Conservation (phyloP, 2,329 filamentous ascomycete genomes). For the Microsporum canis region DNA sequence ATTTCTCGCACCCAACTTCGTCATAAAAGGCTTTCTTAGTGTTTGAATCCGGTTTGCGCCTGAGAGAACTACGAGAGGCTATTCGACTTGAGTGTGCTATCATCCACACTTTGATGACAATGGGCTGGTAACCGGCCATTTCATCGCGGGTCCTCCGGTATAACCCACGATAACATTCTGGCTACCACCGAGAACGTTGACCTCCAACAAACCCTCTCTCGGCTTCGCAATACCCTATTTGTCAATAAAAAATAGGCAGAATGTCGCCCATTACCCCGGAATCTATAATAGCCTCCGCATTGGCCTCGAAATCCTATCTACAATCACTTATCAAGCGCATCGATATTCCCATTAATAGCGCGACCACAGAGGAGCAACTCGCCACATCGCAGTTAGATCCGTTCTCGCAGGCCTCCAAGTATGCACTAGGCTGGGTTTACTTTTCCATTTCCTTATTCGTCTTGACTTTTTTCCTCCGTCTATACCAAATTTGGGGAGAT, state of each 20-base stretch:
- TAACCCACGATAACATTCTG: background rate
- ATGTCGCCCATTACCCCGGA: background rate
- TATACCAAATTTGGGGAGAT: conserved; percentile 87
- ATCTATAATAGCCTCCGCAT: background rate
- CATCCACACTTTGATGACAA: background rate
- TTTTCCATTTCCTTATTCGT: conserved; percentile 65
- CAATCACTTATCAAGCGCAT: conserved; percentile 38
- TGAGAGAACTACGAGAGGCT: background rate
- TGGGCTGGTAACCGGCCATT: background rate
- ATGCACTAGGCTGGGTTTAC: conserved; percentile 78
- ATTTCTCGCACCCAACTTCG: background rate
- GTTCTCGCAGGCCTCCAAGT: conserved; percentile 72
- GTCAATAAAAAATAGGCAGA: background rate
- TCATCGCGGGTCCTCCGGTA: background rate
- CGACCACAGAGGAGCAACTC: conserved; percentile 44
- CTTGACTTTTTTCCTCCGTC: conserved; percentile 55
- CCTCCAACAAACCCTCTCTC: background rate
- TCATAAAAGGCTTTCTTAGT: background rate
- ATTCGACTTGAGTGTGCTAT: background rate
- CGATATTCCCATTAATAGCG: conserved; percentile 45
- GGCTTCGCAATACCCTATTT: background rate
- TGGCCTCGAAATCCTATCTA: conserved; percentile 7
- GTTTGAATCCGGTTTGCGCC: background rate
- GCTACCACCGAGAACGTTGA: background rate
- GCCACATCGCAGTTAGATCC: conserved; percentile 56